These are phyloP conservation scores for Chytriomyces hyalinus DNA, from an alignment of 192 early-diverging fungal genomes.

Conservation along the genomic window DNA sequence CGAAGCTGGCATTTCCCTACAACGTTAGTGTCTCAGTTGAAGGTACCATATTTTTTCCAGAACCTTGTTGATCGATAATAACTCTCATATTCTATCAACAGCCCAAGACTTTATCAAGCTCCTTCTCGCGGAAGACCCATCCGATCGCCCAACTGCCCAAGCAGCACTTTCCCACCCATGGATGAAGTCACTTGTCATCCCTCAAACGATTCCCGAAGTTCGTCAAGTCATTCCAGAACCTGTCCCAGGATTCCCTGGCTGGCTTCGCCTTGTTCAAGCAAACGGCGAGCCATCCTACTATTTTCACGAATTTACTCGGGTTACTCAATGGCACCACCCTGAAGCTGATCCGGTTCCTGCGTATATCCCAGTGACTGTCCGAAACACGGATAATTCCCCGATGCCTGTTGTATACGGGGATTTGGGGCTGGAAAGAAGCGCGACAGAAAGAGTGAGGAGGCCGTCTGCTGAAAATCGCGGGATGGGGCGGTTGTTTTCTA, in stretches of 20 bases:
- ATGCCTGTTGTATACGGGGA: background rate
- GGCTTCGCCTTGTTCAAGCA: conserved; percentile 14
- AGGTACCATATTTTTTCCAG: too few species aligned
- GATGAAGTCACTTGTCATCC: conserved; percentile 47
- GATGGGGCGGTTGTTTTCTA: conserved; percentile 19
- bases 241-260: conserved; percentile 23
- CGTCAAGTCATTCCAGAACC: conserved; percentile 12
- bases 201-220: background rate
- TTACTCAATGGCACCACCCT: conserved; percentile 35
- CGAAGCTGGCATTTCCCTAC: conserved; percentile 16
- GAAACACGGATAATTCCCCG: background rate
- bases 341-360: conserved; percentile 15
- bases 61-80: too few species aligned
- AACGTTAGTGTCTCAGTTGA: background rate
- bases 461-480: background rate
- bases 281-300: conserved; percentile 19
- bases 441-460: background rate
- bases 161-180: conserved; percentile 81
- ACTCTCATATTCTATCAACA: conserved; percentile 5
- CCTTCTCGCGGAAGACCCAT: conserved; percentile 73
- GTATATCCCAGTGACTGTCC: conserved; percentile 2
- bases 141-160: conserved; percentile 71
- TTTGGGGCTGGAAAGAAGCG: background rate
- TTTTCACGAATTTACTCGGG: conserved; percentile 16
- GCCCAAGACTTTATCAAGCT: conserved; percentile 67